Percentiles rank a stretch among this genome's conserved stretches.
phyloP scores from a whole-genome alignment of 1,284 basidiomycete genomes.

The Naganishia cerealis region DNA sequence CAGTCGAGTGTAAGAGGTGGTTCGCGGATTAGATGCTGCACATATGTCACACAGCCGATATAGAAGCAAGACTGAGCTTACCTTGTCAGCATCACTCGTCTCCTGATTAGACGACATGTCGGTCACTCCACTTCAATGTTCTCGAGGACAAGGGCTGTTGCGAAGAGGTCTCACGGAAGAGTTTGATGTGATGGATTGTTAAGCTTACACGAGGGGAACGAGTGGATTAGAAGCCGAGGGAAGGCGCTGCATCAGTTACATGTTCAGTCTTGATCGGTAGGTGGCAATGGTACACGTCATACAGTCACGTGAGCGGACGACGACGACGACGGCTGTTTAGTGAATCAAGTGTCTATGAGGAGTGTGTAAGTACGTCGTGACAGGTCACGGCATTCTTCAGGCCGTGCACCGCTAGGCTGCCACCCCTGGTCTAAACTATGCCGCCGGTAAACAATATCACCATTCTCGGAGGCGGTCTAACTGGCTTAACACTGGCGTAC shows the following conservation, averaged over 20 bases:
- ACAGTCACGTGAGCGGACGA: not conserved
- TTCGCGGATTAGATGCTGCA: not conserved
- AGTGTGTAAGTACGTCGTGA: no score
- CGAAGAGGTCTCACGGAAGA: not conserved
- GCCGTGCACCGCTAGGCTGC: no score
- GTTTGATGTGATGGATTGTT: not conserved
- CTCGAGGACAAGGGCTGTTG: not conserved
- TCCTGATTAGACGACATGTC: constrained; percentile 12
- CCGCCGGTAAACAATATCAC: constrained; percentile 42
- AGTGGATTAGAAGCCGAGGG: no score
- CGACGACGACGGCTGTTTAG: not conserved
- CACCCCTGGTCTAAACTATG: constrained; percentile 20
- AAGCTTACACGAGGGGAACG: not conserved
- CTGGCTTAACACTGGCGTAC: constrained; percentile 50
- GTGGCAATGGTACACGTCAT: constrained; percentile 24
- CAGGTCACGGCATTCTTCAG: no score
- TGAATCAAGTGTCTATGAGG: no score
- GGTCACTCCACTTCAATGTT: not conserved
- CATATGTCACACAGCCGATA: not conserved
- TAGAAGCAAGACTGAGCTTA: constrained; percentile 19
- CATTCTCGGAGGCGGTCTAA: constrained; percentile 50
- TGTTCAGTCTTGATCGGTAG: not conserved
- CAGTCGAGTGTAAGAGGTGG: not conserved
- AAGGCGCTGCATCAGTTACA: no score
- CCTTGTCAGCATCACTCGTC: constrained; percentile 49